Percentiles rank a stretch among this genome's conserved stretches.
These are phyloP conservation scores for Groenewaldozyma salmanticensis DNA, from an alignment of 805 yeast species.

Conservation along the genomic window DNA sequence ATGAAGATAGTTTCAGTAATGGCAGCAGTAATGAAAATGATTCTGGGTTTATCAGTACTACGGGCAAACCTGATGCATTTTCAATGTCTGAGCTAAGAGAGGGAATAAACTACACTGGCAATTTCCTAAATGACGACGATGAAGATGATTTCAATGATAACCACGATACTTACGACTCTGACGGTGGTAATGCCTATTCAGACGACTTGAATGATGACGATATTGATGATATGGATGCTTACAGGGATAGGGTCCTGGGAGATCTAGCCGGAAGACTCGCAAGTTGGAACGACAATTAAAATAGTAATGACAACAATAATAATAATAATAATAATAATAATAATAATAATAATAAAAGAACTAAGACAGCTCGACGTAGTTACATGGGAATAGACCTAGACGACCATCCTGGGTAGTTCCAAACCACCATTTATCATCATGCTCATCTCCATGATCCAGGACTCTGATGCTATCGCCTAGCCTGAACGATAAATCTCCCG, in stretches of 20 bases:
- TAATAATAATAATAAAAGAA: background rate
- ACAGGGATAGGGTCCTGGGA: constrained; percentile 15
- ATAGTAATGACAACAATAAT: background rate
- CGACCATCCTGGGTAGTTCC: constrained; percentile 33
- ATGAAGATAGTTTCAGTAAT: constrained; percentile 30
- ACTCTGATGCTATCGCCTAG: constrained; percentile 30
- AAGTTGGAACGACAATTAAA: background rate
- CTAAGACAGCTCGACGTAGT: constrained; percentile 33
- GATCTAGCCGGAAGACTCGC: constrained; percentile 9
- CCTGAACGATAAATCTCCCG: constrained; percentile 30
- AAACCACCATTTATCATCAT: constrained; percentile 41
- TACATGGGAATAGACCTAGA: constrained; percentile 38
- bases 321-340: background rate
- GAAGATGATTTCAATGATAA: constrained; percentile 22
- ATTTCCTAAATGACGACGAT: constrained; percentile 30
- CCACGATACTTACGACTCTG: constrained; percentile 12
- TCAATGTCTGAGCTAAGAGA: constrained; percentile 2
- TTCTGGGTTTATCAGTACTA: constrained; percentile 23
- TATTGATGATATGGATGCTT: constrained; percentile 18
- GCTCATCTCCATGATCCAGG: constrained; percentile 27
- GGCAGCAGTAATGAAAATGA: constrained; percentile 29
- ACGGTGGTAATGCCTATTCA: no score
- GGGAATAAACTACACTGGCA: constrained; percentile 7
- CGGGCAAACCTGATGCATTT: constrained; percentile 1
- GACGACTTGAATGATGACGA: constrained; percentile 24